phyloP scores from a whole-genome alignment of 495 filamentous ascomycete genomes.

The Penicillium cataractarum region DNA sequence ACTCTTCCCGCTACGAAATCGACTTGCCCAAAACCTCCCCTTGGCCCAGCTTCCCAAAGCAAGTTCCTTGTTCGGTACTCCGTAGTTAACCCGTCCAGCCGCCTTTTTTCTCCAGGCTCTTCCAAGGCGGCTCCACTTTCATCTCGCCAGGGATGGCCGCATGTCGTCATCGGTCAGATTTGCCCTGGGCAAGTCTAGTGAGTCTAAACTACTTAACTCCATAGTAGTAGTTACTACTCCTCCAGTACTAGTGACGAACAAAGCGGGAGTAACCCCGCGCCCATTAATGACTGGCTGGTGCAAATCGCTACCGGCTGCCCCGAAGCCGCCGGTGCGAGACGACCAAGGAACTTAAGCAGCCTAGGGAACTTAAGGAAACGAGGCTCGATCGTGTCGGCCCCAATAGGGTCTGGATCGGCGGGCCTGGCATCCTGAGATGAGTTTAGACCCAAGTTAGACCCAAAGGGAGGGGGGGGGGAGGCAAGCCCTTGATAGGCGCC shows the following conservation, averaged over 20 bases:
- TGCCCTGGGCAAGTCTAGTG: slow-evolving; percentile 1
- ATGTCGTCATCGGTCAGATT: slow-evolving; percentile 26
- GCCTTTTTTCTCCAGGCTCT: slow-evolving; percentile 2
- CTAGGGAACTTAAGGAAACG: neutral
- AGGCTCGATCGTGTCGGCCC: slow-evolving; percentile 5
- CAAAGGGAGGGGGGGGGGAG: neutral
- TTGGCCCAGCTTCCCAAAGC: neutral
- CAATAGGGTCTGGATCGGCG: slow-evolving; percentile 25
- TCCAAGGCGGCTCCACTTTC: slow-evolving; percentile 14
- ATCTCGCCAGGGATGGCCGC: slow-evolving; percentile 2
- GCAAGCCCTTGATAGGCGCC: slow-evolving; percentile 15
- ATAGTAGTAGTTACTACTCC: too few species aligned
- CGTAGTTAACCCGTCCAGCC: neutral
- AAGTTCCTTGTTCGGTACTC: neutral
- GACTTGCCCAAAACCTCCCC: neutral
- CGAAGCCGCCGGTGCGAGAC: neutral
- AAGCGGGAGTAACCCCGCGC: neutral
- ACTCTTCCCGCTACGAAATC: neutral
- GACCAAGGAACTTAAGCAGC: neutral
- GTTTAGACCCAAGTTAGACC: neutral
- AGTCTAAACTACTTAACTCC: neutral
- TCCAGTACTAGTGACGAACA: too few species aligned
- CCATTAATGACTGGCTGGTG: neutral
- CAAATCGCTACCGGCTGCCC: neutral
- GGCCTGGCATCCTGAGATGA: slow-evolving; percentile 3